Percentiles rank a stretch among this genome's conserved stretches.
phyloP scores from a whole-genome alignment of 2,329 filamentous ascomycete genomes.

The Cadophora gregata region DNA sequence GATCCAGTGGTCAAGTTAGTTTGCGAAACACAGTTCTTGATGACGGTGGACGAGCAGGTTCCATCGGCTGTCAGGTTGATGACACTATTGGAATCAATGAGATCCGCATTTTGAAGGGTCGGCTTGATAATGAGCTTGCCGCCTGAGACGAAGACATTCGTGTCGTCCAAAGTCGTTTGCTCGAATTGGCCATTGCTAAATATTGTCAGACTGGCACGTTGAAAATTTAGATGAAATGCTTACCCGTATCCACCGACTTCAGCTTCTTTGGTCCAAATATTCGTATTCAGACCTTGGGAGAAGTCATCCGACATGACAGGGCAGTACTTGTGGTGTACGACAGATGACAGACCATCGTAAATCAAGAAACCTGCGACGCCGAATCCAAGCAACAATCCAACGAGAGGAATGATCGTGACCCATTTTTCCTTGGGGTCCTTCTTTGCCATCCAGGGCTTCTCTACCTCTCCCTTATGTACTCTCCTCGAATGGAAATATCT shows the following conservation, averaged over 20 bases:
- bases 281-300: conserved; percentile 55
- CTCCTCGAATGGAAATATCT: conserved; percentile 48
- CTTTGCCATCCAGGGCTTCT: conserved; percentile 79
- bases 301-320: conserved; percentile 58
- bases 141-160: conserved; percentile 76
- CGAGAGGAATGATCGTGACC: conserved; percentile 79
- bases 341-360: conserved; percentile 75
- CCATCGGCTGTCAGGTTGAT: conserved; percentile 72
- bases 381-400: conserved; percentile 74
- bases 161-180: conserved; percentile 71
- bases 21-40: conserved; percentile 66
- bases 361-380: conserved; percentile 72
- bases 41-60: conserved; percentile 68
- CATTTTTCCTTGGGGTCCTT: conserved; percentile 82
- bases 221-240: conserved; percentile 62
- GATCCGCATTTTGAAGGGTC: conserved; percentile 72
- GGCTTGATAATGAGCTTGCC: conserved; percentile 77
- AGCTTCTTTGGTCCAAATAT: conserved; percentile 57
- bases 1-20: conserved; percentile 81
- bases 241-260: conserved; percentile 49
- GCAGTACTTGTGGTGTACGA: conserved; percentile 72
- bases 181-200: conserved; percentile 81
- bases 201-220: conserved; percentile 23
- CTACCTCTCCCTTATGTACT: conserved; percentile 73
- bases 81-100: conserved; percentile 69